A percentile compares a stretch with the other conserved stretches of the same genome.
Evolutionary conservation across 2,329 filamentous ascomycete genomes (phyloP).

Genomic region (Achaetomium macrosporum): DNA sequence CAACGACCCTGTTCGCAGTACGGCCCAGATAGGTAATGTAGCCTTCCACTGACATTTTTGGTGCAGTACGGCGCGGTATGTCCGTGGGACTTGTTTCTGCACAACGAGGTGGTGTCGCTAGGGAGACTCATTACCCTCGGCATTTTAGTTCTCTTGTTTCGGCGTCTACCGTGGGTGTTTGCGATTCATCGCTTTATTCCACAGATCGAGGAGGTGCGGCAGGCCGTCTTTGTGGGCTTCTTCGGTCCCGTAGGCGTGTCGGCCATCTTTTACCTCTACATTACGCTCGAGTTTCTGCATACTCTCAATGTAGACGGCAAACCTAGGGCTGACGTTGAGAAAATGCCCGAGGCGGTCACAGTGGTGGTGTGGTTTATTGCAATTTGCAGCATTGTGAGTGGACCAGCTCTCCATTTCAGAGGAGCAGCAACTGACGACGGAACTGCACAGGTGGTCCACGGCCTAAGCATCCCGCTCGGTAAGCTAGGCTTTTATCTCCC

Average conservation of each 20-base stretch:
- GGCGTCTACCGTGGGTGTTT: conserved; percentile 72
- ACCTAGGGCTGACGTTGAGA: conserved; percentile 58
- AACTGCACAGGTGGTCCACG: conserved; percentile 60
- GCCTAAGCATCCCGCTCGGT: conserved; percentile 71
- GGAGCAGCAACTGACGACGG: not conserved
- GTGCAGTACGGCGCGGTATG: conserved; percentile 69
- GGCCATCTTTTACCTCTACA: conserved; percentile 73
- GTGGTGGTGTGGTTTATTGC: conserved; percentile 82
- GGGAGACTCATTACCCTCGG: conserved; percentile 69
- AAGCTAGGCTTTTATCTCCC: conserved; percentile 61
- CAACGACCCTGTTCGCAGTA: too few species aligned
- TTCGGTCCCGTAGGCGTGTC: conserved; percentile 92
- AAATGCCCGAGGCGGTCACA: conserved; percentile 59
- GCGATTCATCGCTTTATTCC: conserved; percentile 68
- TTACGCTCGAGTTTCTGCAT: conserved; percentile 68
- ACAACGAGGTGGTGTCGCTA: conserved; percentile 64
- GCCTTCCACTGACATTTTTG: too few species aligned
- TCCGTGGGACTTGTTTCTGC: conserved; percentile 67
- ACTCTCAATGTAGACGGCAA: conserved; percentile 52
- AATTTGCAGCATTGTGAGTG: conserved; percentile 75
- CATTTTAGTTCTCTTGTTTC: conserved; percentile 67
- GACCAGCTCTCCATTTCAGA: not conserved
- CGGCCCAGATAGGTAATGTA: too few species aligned
- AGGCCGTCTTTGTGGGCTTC: conserved; percentile 83
- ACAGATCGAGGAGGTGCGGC: conserved; percentile 67